These are phyloP conservation scores for Rhizopogon vesiculosus DNA, from an alignment of 768 basidiomycete species.

Conservation along the genomic window DNA sequence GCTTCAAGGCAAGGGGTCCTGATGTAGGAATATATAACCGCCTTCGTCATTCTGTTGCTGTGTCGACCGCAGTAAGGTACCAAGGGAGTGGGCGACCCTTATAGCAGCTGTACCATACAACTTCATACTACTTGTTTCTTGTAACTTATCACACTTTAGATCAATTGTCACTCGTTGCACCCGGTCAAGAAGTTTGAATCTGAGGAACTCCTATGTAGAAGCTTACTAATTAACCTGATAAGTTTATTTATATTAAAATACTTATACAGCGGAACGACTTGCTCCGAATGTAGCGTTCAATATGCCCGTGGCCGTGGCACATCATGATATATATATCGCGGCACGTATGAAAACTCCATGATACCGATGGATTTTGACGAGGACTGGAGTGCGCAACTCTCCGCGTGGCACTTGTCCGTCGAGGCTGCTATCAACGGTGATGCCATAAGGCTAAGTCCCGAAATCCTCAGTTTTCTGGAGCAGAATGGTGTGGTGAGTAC, in stretches of 20 bases:
- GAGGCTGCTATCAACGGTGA: slow-evolving; percentile 12
- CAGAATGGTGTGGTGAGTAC: slow-evolving; percentile 26
- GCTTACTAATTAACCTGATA: too few relatives aligned
- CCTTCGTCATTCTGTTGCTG: neutral
- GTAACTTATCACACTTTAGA: too few relatives aligned
- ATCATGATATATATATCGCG: too few relatives aligned
- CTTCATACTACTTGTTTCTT: neutral
- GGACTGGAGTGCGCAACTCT: neutral
- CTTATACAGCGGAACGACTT: too few relatives aligned
- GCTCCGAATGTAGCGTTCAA: too few relatives aligned
- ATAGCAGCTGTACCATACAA: neutral
- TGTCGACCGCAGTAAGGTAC: neutral
- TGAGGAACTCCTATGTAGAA: too few relatives aligned
- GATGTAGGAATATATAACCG: neutral
- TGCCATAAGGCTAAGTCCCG: slow-evolving; percentile 29
- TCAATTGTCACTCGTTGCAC: too few relatives aligned
- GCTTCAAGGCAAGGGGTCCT: neutral
- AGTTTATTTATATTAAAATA: too few relatives aligned
- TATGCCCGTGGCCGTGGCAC: too few relatives aligned
- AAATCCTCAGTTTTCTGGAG: slow-evolving; percentile 31
- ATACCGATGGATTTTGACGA: neutral
- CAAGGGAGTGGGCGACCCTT: too few relatives aligned
- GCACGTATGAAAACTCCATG: neutral
- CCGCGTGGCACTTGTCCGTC: neutral
- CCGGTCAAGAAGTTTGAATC: too few relatives aligned